Evolutionary conservation across 805 yeast species (phyloP), one percentile per base, ranked within the genome.

Genomic region (Nakazawaea ernobii): DNA sequence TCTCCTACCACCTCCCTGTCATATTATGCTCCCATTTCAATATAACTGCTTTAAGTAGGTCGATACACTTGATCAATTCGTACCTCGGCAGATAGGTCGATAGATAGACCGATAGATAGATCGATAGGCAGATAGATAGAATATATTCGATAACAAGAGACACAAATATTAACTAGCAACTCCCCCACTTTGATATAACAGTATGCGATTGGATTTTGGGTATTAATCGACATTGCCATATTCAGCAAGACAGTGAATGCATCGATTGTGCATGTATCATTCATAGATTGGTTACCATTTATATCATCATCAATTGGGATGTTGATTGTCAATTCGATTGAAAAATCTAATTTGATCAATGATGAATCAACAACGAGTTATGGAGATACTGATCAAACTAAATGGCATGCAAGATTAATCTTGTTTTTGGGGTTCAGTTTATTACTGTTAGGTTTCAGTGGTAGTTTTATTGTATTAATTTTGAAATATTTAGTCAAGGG

Each of bases 201-300:
- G 50, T 92, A 86, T 55, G 86, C 97, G 35, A 63, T 85, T 46
- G 98, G 96, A 7, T 83, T 92, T 61, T 92, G 97, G 95, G 69
- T 84, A 17, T 79, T 92, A 65, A 66, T 94, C 15, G 98, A 92
- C 65, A 88, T 96, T 0, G 90, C 95, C 1, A 75, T 94, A 32
- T 92, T 80, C 65, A 85, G 95, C 39, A 83, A 80, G 53, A 84
- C 89, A 14, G 84, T 83, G 42, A 92, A 92, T 69, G 96, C 90
- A 0, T 84, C 96, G 0, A 71, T 73, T 39, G 88, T 90, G 6
- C 97, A 92, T 62, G 88, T 94, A 28, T 82, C 92, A 4, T 87
- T 92, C 60, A 84, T 88, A 36, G 99, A 92, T 67, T 92, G 99
- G 99, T 80, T 94, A 44, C 99, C 99, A 4, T 81, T 86, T 53